Conservation (phyloP, 306 rosid species). For the Rosa multiflora region DNA sequence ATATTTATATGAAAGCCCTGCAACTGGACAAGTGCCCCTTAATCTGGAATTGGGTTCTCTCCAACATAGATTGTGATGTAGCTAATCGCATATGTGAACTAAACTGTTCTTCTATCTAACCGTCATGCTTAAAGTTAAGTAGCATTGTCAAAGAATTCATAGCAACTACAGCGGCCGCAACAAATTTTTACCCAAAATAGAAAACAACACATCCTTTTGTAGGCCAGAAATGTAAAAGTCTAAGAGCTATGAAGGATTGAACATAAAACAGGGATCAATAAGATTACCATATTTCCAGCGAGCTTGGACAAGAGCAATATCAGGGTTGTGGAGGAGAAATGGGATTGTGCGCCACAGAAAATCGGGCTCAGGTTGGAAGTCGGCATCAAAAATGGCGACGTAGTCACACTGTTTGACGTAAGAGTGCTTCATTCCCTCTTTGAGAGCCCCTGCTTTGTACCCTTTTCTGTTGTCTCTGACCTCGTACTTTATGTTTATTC, state of each 20-base stretch:
- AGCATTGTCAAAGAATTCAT: not conserved
- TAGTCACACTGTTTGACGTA: constrained; percentile 77
- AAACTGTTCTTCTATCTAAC: not conserved
- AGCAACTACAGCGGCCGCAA: not conserved
- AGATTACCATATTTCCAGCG: constrained; percentile 84
- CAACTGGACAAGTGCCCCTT: not conserved
- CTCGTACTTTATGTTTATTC: constrained; percentile 84
- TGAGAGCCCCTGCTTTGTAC: constrained; percentile 91
- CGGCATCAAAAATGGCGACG: constrained; percentile 91
- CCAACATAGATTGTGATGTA: not conserved
- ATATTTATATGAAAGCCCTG: too few species aligned
- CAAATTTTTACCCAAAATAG: not conserved
- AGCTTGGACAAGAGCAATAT: constrained; percentile 80
- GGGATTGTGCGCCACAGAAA: constrained; percentile 74
- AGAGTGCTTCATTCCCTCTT: constrained; percentile 85
- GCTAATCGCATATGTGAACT: not conserved
- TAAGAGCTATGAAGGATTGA: not conserved
- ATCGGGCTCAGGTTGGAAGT: constrained; percentile 89
- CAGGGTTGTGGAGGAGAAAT: constrained; percentile 59
- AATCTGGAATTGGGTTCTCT: not conserved
- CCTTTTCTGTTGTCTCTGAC: constrained; percentile 79
- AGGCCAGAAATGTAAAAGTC: not conserved
- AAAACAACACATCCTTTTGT: not conserved
- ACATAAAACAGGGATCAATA: too few species aligned
- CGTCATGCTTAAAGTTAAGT: not conserved